Conservation (phyloP, 768 basidiomycete genomes). For the Phanerochaete carnosa region DNA sequence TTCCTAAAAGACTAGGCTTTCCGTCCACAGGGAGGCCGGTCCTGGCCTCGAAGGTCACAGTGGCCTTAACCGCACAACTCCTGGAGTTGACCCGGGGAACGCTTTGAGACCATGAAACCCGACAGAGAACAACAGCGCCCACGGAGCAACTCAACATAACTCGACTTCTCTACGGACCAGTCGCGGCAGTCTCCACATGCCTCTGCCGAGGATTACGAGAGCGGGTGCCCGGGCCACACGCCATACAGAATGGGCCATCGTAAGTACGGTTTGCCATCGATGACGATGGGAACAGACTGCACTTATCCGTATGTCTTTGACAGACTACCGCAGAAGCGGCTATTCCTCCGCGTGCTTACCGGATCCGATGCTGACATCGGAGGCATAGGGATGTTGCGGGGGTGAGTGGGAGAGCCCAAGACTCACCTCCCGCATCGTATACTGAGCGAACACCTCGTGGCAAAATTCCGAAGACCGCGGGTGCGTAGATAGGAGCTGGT, state of each 20-base stretch:
- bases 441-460: background rate
- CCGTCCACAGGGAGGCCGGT: background rate
- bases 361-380: background rate
- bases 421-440: background rate
- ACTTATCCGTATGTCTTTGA: background rate
- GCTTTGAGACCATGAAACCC: background rate
- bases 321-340: background rate
- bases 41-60: background rate
- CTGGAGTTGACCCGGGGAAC: background rate
- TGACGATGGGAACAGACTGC: background rate
- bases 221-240: background rate
- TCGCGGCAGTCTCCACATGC: background rate
- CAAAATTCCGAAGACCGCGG: background rate
- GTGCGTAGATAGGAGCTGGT: background rate
- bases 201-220: background rate
- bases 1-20: background rate
- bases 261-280: background rate
- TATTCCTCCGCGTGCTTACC: background rate
- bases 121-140: background rate
- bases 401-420: background rate
- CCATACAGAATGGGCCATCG: background rate
- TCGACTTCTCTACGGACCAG: background rate
- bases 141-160: background rate
- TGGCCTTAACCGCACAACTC: background rate
- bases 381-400: background rate